Percentiles rank a stretch among this genome's conserved stretches.
Evolutionary conservation across 208 protist genomes (phyloP).

Genomic region (Tritrichomonas foetus): DNA sequence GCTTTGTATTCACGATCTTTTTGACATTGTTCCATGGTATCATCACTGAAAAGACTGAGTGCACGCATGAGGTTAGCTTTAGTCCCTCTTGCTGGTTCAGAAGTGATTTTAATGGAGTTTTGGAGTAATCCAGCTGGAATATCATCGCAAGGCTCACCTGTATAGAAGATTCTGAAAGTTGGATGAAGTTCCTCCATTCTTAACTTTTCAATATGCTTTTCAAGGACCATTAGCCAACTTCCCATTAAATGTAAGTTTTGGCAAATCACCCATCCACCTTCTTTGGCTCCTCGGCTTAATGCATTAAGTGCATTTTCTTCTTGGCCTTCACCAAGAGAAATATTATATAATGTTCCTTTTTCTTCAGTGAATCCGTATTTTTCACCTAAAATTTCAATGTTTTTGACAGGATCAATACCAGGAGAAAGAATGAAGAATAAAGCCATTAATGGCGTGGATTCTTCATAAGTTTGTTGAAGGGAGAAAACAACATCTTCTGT

Average conservation of each 20-base stretch:
- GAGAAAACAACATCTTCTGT: constrained; percentile 70
- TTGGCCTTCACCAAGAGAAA: constrained; percentile 95
- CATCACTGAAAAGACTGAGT: constrained; percentile 83
- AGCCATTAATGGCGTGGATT: constrained; percentile 80
- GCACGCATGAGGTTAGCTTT: constrained; percentile 88
- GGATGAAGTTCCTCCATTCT: constrained; percentile 68
- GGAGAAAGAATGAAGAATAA: constrained; percentile 98
- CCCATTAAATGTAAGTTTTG: constrained; percentile 96
- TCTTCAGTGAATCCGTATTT: constrained; percentile 85
- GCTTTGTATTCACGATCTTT: constrained; percentile 90
- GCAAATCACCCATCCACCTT: constrained; percentile 82
- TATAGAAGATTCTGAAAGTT: constrained; percentile 86
- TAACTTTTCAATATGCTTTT: constrained; percentile 73
- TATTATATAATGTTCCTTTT: constrained; percentile 81
- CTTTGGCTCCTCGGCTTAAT: constrained; percentile 64
- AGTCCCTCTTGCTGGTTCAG: constrained; percentile 91
- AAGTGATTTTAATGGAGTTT: constrained; percentile 94
- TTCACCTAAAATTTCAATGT: constrained; percentile 77
- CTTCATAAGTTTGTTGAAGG: constrained; percentile 80
- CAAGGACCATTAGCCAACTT: constrained; percentile 84
- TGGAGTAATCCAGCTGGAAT: constrained; percentile 91
- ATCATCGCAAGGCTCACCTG: constrained; percentile 73
- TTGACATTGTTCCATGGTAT: constrained; percentile 82
- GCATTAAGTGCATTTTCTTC: constrained; percentile 86
- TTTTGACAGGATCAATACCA: constrained; percentile 88